Percentiles rank a stretch among this genome's conserved stretches.
Evolutionary conservation across 2,329 filamentous ascomycete species (phyloP).

Genomic region (Graphilbum fragrans): DNA sequence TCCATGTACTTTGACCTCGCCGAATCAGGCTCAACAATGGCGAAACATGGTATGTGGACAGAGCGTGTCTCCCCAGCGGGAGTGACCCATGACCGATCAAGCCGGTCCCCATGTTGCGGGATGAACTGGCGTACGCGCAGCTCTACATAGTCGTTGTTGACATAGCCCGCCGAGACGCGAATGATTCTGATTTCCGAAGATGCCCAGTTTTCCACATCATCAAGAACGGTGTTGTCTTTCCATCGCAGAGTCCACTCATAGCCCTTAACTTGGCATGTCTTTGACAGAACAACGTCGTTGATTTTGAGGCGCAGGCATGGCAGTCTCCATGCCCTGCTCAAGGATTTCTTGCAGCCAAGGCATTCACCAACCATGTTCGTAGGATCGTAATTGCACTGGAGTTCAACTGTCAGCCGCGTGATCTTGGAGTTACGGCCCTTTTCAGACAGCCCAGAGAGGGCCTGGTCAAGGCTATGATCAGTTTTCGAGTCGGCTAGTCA

Average conservation of each 20-base stretch:
- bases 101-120: slow-evolving; percentile 41
- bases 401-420: no score
- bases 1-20: slow-evolving; percentile 33
- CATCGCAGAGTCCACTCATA: slow-evolving; percentile 48
- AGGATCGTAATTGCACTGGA: slow-evolving; percentile 39
- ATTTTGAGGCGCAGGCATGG: slow-evolving; percentile 51
- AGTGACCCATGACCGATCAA: slow-evolving; percentile 40
- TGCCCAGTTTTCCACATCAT: slow-evolving; percentile 45
- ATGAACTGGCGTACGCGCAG: slow-evolving; percentile 42
- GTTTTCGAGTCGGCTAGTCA: not conserved
- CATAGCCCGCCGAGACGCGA: slow-evolving; percentile 41
- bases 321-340: slow-evolving; percentile 37
- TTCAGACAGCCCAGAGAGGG: not conserved
- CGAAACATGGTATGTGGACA: slow-evolving; percentile 42
- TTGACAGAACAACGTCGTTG: slow-evolving; percentile 44
- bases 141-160: slow-evolving; percentile 30
- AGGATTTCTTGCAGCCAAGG: slow-evolving; percentile 39
- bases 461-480: not conserved
- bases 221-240: slow-evolving; percentile 37
- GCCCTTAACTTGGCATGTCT: slow-evolving; percentile 44
- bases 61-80: slow-evolving; percentile 28
- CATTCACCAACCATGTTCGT: slow-evolving; percentile 35
- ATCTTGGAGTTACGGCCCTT: no score
- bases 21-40: slow-evolving; percentile 41
- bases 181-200: slow-evolving; percentile 37